phyloP scores from a whole-genome alignment of 805 yeast species.

The Candida sithepensis region DNA sequence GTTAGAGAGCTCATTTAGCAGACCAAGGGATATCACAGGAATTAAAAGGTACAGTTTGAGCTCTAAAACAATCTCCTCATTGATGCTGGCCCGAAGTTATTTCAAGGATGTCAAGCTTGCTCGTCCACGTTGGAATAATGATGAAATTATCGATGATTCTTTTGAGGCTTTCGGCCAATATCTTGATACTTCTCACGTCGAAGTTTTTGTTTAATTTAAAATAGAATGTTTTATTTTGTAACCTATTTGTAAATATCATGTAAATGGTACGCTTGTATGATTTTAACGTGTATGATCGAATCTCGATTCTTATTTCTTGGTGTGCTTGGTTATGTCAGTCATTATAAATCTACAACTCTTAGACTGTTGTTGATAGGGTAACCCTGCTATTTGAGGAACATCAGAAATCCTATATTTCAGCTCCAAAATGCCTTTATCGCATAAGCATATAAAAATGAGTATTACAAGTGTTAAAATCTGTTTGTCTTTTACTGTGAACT shows the following conservation, averaged over 20 bases:
- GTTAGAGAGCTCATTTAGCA: too few relatives aligned
- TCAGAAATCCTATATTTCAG: background rate
- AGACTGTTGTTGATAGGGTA: background rate
- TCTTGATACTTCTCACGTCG: background rate
- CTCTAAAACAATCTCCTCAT: too few relatives aligned
- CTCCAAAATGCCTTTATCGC: background rate
- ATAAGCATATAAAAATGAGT: background rate
- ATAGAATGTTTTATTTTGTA: background rate
- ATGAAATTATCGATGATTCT: background rate
- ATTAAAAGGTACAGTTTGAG: too few relatives aligned
- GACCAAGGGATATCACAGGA: too few relatives aligned
- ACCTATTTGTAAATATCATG: background rate
- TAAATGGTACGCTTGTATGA: background rate
- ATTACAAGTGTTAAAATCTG: too few relatives aligned
- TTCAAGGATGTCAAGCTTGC: background rate
- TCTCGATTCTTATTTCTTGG: background rate
- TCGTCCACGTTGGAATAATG: background rate
- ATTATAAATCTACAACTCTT: background rate
- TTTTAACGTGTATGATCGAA: background rate
- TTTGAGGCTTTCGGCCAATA: background rate
- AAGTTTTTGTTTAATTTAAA: background rate
- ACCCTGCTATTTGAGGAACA: background rate
- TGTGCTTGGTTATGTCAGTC: background rate
- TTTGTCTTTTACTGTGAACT: too few relatives aligned
- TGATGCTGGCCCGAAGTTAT: background rate